These are phyloP conservation scores for Hepatocystis sp. DNA, from an alignment of 169 alveolate genomes.

Conservation along the genomic window DNA sequence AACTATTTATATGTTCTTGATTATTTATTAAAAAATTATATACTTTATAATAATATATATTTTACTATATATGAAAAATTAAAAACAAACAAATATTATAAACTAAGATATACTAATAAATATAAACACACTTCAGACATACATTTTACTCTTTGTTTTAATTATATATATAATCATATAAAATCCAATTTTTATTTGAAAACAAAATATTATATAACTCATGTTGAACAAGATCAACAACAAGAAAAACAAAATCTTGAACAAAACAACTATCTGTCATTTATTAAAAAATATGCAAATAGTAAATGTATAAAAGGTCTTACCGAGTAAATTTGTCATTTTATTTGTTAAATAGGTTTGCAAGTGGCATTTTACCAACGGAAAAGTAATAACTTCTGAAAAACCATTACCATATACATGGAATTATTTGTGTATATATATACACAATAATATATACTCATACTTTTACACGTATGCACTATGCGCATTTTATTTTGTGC, in stretches of 20 bases:
- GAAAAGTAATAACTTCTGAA: too few relatives aligned
- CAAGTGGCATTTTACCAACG: too few relatives aligned
- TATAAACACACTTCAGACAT: slow-evolving; percentile 48
- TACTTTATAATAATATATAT: slow-evolving; percentile 71
- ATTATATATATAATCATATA: slow-evolving; percentile 28
- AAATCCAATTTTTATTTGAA: slow-evolving; percentile 13
- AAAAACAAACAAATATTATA: slow-evolving; percentile 54
- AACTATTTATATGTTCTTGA: slow-evolving; percentile 59
- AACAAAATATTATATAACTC: slow-evolving; percentile 55
- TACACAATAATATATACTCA: too few relatives aligned
- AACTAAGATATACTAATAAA: slow-evolving; percentile 63
- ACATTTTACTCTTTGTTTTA: slow-evolving; percentile 69
- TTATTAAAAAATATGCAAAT: slow-evolving; percentile 45
- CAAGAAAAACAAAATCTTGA: slow-evolving; percentile 8
- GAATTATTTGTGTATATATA: too few relatives aligned
- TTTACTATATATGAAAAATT: slow-evolving; percentile 48
- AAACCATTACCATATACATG: too few relatives aligned
- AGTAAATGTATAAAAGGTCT: slow-evolving; percentile 10
- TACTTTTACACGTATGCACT: too few relatives aligned
- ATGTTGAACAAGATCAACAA: slow-evolving; percentile 21
- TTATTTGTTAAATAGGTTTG: too few relatives aligned
- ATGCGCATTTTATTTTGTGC: too few relatives aligned
- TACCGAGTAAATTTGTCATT: too few relatives aligned
- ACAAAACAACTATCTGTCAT: slow-evolving; percentile 26
- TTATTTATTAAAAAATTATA: slow-evolving; percentile 63